These are phyloP conservation scores for Domatiomyces catenatus DNA, from an alignment of 2,329 filamentous ascomycete genomes.

Conservation along the genomic window DNA sequence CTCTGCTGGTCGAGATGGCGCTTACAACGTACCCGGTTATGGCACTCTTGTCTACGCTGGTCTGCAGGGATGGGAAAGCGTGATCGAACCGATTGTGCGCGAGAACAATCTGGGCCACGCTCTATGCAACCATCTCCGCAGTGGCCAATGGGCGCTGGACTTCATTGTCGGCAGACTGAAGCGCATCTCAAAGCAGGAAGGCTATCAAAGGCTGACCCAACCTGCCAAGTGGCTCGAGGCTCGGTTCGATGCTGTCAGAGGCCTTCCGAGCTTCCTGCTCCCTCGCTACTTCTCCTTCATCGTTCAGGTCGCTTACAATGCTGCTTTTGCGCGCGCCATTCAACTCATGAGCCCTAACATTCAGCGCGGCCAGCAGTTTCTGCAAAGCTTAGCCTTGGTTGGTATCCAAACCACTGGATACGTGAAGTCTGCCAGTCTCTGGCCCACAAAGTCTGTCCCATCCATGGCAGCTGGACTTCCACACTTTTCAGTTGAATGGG, in stretches of 20 bases:
- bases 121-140: conserved; percentile 77
- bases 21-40: conserved; percentile 70
- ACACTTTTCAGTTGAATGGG: conserved; percentile 88
- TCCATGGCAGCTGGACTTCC: conserved; percentile 83
- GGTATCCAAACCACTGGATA: conserved; percentile 81
- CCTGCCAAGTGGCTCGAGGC: conserved; percentile 66
- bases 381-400: conserved; percentile 78
- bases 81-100: conserved; percentile 66
- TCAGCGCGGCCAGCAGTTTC: conserved; percentile 67
- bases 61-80: conserved; percentile 96
- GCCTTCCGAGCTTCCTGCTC: conserved; percentile 73
- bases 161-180: conserved; percentile 70
- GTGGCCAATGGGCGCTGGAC: conserved; percentile 84
- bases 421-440: conserved; percentile 79
- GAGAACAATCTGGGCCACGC: conserved; percentile 89
- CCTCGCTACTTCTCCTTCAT: conserved; percentile 88
- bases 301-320: conserved; percentile 72
- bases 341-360: conserved; percentile 66
- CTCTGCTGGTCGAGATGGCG: conserved; percentile 67
- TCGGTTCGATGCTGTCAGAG: conserved; percentile 71
- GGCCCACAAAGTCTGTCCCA: conserved; percentile 69
- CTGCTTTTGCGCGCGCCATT: conserved; percentile 62
- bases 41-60: conserved; percentile 85
- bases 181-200: conserved; percentile 47
- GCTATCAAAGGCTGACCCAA: conserved; percentile 46